Evolutionary conservation across 2,329 filamentous ascomycete genomes (phyloP), one percentile per base, ranked within the genome.

Genomic region (Hypoxylon sp.): DNA sequence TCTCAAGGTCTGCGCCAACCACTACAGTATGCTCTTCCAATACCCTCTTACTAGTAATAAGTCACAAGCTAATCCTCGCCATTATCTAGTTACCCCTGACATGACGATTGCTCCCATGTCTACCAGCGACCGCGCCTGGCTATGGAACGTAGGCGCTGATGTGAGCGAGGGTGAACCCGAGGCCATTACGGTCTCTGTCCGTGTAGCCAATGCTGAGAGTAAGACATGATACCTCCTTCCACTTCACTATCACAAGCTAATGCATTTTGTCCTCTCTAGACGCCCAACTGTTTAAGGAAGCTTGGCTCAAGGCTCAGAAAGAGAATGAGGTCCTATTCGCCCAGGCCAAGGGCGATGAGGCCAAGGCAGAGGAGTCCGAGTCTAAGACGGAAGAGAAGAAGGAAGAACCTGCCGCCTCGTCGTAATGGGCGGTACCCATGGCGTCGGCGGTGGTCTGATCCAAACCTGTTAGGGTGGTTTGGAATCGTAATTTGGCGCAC

Each of bases 51-150:
- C 7, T 44, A 8, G n/a, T 30, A n/a, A 33, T 22, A 37, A 33
- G 35, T 0, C 6, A 56, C 42, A 33, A 61, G 68, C 31, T 67
- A 57, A 74, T 73, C 65, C 67, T 40, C 8, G 67, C 50, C 48
- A 68, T 50, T 57, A 63, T 40, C 61, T 74, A 97, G 95, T 99
- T 79, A 94, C 97, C 69, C 95, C 95, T 71, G 95, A 98, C 84
- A 98, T 99, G 95, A 98, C 97, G 87, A 91, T 99, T 72, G 95
- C 93, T 70, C 94, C 96, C 83, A 99, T 99, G 82, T 95, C 98
- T 75, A 96, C 96, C 78, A 97, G 93, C 78, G 96, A 99, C 86
- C 92, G 96, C 82, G 97, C 92, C 85, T 99, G 96, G 96, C 96
- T 99, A 75, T 99, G 96, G 96, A 98, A 97, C 79, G 95, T 95